Percentiles rank a stretch among this genome's conserved stretches.
These are phyloP conservation scores for Fraxinus pennsylvanica DNA, from an alignment of 257 asterid species.

Conservation along the genomic window DNA sequence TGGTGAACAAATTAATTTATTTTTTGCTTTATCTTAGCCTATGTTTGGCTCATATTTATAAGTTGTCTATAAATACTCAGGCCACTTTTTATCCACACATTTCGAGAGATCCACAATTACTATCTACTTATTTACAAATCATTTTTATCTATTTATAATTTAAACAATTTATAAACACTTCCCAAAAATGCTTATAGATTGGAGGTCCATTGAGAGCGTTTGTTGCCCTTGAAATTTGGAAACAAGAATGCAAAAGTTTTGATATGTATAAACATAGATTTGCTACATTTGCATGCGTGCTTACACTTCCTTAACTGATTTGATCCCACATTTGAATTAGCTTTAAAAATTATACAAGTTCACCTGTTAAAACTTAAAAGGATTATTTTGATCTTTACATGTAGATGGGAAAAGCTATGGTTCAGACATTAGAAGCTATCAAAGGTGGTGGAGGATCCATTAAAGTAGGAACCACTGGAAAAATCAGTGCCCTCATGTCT, in stretches of 20 bases:
- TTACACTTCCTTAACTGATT: background rate
- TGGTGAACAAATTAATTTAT: background rate
- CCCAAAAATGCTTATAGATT: background rate
- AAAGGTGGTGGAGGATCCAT: slow-evolving; percentile 81
- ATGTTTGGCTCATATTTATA: no score
- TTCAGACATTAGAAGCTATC: slow-evolving; percentile 61
- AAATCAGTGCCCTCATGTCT: slow-evolving; percentile 76
- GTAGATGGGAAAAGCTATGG: slow-evolving; percentile 39
- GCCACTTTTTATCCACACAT: no score
- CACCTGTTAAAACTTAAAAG: background rate
- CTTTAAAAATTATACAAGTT: slow-evolving; percentile 1
- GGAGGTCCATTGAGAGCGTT: background rate
- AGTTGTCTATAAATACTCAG: no score
- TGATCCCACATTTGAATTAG: slow-evolving; percentile 19
- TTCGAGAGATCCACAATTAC: no score
- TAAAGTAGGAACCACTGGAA: slow-evolving; percentile 81
- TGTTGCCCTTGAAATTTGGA: no score
- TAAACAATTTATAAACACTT: no score
- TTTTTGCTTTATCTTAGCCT: background rate
- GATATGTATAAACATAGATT: background rate
- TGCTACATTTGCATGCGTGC: slow-evolving; percentile 17
- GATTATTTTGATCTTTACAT: background rate
- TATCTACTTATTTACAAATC: no score
- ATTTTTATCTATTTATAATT: no score
- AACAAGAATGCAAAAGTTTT: background rate